These are phyloP conservation scores for Monilinia aucupariae DNA, from an alignment of 2,329 filamentous ascomycete species.

Conservation along the genomic window DNA sequence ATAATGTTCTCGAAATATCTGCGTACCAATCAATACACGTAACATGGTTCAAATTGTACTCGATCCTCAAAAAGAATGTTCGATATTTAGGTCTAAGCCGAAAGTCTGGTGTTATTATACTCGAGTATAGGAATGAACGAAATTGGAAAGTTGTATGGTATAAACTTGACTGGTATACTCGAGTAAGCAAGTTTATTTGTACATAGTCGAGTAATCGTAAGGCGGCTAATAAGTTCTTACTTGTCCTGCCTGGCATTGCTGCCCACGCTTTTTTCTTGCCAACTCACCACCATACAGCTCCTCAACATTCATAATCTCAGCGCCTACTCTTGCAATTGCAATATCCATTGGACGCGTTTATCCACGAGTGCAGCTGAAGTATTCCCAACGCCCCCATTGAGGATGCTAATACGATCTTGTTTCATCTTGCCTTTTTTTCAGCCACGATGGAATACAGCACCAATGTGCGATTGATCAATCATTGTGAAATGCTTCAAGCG, in stretches of 20 bases:
- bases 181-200: no score
- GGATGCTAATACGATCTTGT: background rate
- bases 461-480: background rate
- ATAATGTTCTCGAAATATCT: no score
- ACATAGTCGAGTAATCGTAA: background rate
- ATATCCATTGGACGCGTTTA: background rate
- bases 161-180: no score
- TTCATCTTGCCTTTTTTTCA: background rate
- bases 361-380: background rate
- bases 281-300: background rate
- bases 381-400: background rate
- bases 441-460: background rate
- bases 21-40: no score
- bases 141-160: no score
- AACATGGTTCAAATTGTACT: no score
- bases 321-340: background rate
- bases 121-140: no score
- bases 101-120: no score
- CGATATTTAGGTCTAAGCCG: no score
- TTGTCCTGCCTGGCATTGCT: background rate
- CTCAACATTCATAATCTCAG: background rate
- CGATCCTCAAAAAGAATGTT: no score
- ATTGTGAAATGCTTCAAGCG: background rate
- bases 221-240: background rate
- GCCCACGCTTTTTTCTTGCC: conserved; percentile 1